Evolutionary conservation across 257 asterid species (phyloP).

Genomic region (Solanum pinnatisectum): DNA sequence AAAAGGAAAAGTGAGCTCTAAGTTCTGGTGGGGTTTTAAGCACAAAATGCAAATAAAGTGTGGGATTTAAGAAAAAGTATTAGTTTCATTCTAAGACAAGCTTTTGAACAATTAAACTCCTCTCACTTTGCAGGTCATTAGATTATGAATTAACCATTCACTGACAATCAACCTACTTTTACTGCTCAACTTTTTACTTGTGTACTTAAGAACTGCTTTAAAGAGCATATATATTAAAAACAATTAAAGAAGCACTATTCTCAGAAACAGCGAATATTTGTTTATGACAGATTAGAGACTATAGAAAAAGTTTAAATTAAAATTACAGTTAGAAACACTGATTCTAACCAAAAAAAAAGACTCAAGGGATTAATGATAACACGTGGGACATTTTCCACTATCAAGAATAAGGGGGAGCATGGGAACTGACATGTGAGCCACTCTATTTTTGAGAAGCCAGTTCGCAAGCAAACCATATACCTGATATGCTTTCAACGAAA

Average conservation of each 20-base stretch:
- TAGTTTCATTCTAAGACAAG: not conserved
- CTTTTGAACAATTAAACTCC: not conserved
- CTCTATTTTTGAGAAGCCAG: not conserved
- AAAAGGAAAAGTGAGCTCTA: not conserved
- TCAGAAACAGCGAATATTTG: not conserved
- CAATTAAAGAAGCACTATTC: not conserved
- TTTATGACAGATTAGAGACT: not conserved
- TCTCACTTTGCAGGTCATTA: not conserved
- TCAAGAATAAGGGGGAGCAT: not conserved
- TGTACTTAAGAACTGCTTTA: not conserved
- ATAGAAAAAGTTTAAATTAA: not conserved
- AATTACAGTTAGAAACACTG: not conserved
- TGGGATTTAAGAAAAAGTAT: not conserved
- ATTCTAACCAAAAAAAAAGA: not conserved
- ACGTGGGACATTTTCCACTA: not conserved
- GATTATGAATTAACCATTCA: not conserved
- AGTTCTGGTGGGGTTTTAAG: not conserved
- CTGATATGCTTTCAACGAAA: constrained; percentile 57
- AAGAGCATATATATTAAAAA: not conserved
- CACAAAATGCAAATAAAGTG: not conserved
- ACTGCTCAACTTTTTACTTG: not conserved
- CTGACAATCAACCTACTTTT: not conserved
- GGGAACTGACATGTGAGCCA: not conserved
- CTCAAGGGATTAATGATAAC: not conserved
- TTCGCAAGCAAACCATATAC: constrained; percentile 11